Evolutionary conservation across 345 rosid genomes (phyloP), one percentile per base, ranked within the genome.

Genomic region (Raphanus sativus): DNA sequence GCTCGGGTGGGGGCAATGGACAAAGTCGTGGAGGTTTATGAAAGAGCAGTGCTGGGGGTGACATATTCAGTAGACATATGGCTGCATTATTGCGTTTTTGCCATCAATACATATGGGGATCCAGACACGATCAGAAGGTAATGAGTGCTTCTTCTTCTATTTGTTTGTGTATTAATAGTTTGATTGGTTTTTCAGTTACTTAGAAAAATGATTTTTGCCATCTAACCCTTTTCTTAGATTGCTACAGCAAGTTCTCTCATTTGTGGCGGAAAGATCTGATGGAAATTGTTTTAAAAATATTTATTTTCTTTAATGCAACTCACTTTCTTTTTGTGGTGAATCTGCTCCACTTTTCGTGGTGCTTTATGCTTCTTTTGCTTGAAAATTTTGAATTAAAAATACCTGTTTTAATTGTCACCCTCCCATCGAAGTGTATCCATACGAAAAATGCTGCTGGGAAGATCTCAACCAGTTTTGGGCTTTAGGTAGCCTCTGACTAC

Each of bases 1-100:
- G 94, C 94, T 38, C 88, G 91, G 4, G 83, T 86, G 67, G 93
- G 96, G 56, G 90, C 90, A 45, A 85, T 89, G 90, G 98, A 96
- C 87, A 96, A 91, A 76, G 96, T 92, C 65, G 88, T 91, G 80
- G 98, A 91, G 85, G 98, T 96, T 79, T 96, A 91, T 74, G 99
- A 96, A 83, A 85, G 89, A 72, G 99, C 98, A 55, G 95, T 93
- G 76, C 87, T 81, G 60, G 97, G 87, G 64, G 98, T 96, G 80
- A 92, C 99, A 6, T 96, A 91, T 81, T 96, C 99, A 30, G 99
- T 96, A 78, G 99, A 96, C 81, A 93, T 96, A 50, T 93, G 99
- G 98, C 82, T 93, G 84, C 92, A 90, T 75, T 93, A 93, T 76
- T 91, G 99, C 74, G 80, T 82, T 74, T 96, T 93, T 82, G 85